Conservation (phyloP, 1,284 basidiomycete species). For the Tilletia caries region DNA sequence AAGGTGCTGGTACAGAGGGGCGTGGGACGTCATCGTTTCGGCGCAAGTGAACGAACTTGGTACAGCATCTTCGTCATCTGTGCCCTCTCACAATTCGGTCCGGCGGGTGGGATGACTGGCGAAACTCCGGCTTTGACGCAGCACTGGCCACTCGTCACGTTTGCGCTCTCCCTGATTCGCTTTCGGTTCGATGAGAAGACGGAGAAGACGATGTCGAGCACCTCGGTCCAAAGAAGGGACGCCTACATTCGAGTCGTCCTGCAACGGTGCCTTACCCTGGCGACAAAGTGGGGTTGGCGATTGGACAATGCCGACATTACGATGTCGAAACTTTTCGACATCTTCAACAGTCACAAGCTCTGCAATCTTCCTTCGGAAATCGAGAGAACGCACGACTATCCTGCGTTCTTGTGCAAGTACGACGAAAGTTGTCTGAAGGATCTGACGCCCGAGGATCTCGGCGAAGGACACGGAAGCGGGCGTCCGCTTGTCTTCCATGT, state of each 20-base stretch:
- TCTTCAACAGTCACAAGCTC: slow-evolving; percentile 78
- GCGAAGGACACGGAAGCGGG: slow-evolving; percentile 49
- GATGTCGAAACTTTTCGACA: slow-evolving; percentile 67
- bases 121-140: slow-evolving; percentile 60
- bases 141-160: slow-evolving; percentile 64
- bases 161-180: slow-evolving; percentile 52
- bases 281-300: slow-evolving; percentile 71
- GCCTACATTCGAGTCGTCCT: slow-evolving; percentile 72
- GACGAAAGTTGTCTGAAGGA: slow-evolving; percentile 21
- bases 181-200: slow-evolving; percentile 62
- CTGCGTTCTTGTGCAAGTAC: slow-evolving; percentile 68
- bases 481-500: slow-evolving; percentile 64
- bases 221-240: slow-evolving; percentile 66
- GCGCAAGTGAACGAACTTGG: slow-evolving; percentile 62
- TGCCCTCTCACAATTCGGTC: slow-evolving; percentile 74
- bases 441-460: slow-evolving; percentile 13
- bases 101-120: slow-evolving; percentile 61
- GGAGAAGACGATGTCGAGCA: slow-evolving; percentile 58
- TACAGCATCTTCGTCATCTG: slow-evolving; percentile 68
- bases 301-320: slow-evolving; percentile 60
- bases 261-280: slow-evolving; percentile 70
- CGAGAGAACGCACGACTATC: slow-evolving; percentile 63
- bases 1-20: slow-evolving; percentile 11
- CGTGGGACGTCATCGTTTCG: slow-evolving; percentile 43
- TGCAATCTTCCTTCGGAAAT: slow-evolving; percentile 72